Conservation (phyloP, 2,329 filamentous ascomycete genomes). For the Talaromyces islandicus region DNA sequence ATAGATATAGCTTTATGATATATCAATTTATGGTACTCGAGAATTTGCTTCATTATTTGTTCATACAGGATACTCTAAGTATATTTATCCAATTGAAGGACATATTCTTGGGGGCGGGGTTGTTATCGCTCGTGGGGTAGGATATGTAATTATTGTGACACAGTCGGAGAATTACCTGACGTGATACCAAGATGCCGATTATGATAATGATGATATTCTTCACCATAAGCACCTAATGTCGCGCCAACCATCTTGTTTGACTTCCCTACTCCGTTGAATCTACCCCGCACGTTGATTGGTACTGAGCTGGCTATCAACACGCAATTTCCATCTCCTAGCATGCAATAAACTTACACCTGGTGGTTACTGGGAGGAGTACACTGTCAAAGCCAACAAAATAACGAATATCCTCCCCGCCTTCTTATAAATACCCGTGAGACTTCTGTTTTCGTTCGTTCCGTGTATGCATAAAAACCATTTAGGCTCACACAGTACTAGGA, state of each 20-base stretch:
- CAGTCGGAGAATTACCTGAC: constrained; percentile 17
- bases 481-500: not conserved
- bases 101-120: not conserved
- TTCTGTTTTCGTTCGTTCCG: not conserved
- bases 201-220: not conserved
- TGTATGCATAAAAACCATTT: not conserved
- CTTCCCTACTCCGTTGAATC: not conserved
- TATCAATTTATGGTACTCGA: no score
- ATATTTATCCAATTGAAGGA: not conserved
- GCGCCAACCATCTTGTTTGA: not conserved
- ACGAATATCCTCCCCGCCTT: no score
- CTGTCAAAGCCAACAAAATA: not conserved
- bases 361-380: not conserved
- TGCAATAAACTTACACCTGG: not conserved
- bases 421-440: not conserved
- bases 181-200: not conserved
- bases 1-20: not conserved
- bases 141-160: constrained; percentile 6
- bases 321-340: not conserved
- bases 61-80: not conserved
- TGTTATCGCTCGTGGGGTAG: not conserved
- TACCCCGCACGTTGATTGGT: not conserved
- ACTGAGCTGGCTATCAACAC: not conserved
- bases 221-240: not conserved
- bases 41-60: not conserved